Evolutionary conservation across 129 eudicot genomes (phyloP).

Genomic region (Artemisia tridentata): DNA sequence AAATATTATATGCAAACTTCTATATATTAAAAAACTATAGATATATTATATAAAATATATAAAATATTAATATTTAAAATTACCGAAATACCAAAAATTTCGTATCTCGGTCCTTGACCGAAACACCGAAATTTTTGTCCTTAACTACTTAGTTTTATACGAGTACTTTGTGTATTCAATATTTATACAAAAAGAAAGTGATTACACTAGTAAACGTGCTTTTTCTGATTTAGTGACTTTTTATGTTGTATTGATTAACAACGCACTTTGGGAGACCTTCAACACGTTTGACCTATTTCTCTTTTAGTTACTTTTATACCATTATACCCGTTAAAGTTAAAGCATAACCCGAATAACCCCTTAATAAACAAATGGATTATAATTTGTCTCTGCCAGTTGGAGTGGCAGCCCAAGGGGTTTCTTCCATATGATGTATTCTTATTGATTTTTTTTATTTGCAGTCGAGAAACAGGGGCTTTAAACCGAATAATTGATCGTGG

Average conservation of each 20-base stretch:
- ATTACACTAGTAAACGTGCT: background rate
- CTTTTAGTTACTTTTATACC: background rate
- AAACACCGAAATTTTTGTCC: too few relatives aligned
- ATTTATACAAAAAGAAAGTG: background rate
- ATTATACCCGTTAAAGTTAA: background rate
- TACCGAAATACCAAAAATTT: too few relatives aligned
- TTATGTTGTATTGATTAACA: background rate
- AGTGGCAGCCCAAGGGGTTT: background rate
- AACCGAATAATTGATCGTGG: conserved; percentile 96
- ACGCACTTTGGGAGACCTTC: background rate
- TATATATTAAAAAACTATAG: too few relatives aligned
- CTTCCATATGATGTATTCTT: background rate
- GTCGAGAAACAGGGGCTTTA: conserved; percentile 96
- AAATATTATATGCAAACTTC: too few relatives aligned
- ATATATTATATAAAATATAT: too few relatives aligned
- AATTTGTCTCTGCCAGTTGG: background rate
- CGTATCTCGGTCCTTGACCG: too few relatives aligned
- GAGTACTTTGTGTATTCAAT: background rate
- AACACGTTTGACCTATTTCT: background rate
- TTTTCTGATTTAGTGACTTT: background rate
- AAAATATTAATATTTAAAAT: too few relatives aligned
- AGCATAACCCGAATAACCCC: background rate
- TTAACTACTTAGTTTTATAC: too few relatives aligned
- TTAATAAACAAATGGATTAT: background rate
- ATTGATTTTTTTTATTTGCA: conserved; percentile 30